A percentile compares a stretch with the other conserved stretches of the same genome.
Conservation (phyloP, 768 basidiomycete species). For the Dendrothele bispora region DNA sequence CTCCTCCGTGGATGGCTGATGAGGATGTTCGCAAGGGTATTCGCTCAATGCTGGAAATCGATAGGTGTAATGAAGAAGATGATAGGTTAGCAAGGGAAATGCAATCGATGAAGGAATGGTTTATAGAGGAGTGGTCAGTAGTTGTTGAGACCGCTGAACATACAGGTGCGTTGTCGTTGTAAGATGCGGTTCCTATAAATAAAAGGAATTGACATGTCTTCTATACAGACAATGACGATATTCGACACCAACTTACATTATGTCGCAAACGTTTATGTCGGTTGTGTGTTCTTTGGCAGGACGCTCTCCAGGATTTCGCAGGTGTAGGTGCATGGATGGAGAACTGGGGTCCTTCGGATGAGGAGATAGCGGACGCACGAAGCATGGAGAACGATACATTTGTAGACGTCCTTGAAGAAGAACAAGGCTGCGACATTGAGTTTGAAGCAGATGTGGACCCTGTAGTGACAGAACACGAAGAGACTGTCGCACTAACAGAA, state of each 20-base stretch:
- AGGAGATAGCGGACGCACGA: background rate
- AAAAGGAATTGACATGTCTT: too few species aligned
- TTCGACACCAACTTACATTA: slow-evolving; percentile 1
- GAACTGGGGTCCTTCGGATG: background rate
- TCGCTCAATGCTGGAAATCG: slow-evolving; percentile 17
- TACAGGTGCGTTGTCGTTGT: background rate
- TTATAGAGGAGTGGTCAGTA: slow-evolving; percentile 8
- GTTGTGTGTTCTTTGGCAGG: slow-evolving; percentile 5
- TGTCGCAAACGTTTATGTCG: background rate
- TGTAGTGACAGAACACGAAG: background rate
- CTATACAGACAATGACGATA: background rate
- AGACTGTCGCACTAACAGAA: background rate
- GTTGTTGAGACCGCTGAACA: background rate
- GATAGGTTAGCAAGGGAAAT: slow-evolving; percentile 10
- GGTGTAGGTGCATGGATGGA: background rate
- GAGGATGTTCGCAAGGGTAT: slow-evolving; percentile 27
- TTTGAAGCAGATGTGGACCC: slow-evolving; percentile 4
- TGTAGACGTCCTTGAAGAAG: slow-evolving; percentile 15
- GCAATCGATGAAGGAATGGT: slow-evolving; percentile 12
- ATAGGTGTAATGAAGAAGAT: slow-evolving; percentile 20
- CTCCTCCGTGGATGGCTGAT: slow-evolving; percentile 27
- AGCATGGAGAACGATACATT: background rate
- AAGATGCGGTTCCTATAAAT: too few species aligned
- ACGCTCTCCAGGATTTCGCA: background rate
- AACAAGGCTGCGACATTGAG: slow-evolving; percentile 1